Conservation (phyloP, 108 stramenopile species). For the Nannochloropsis gaditana region DNA sequence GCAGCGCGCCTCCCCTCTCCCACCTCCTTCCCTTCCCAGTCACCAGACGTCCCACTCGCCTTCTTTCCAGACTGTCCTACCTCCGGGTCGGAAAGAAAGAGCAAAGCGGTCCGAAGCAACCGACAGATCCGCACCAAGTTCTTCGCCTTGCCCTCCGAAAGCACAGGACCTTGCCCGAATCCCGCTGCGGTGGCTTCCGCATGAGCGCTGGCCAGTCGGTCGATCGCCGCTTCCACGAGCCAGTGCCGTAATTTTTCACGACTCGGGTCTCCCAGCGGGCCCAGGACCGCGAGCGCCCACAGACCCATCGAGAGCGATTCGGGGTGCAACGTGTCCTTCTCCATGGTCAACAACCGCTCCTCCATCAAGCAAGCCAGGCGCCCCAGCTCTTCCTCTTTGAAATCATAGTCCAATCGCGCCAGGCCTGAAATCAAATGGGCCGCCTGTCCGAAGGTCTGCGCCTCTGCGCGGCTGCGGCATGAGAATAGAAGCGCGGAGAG, state of each 20-base stretch:
- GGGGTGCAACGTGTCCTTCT: neutral
- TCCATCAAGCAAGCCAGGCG: neutral
- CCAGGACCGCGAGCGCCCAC: neutral
- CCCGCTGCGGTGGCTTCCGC: neutral
- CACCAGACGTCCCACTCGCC: too few species aligned
- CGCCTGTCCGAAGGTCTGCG: neutral
- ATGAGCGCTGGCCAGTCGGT: neutral
- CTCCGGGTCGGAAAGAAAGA: neutral
- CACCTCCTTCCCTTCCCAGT: too few species aligned
- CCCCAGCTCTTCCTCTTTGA: neutral
- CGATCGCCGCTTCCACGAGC: conserved; percentile 10
- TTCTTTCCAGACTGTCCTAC: too few species aligned
- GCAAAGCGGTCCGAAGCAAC: neutral
- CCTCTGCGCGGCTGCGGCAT: neutral
- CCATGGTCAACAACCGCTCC: neutral
- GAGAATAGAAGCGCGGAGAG: neutral
- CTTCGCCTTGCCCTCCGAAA: conserved; percentile 5
- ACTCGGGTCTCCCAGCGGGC: neutral
- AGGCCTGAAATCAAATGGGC: neutral
- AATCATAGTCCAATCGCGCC: neutral
- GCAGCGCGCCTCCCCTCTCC: too few species aligned
- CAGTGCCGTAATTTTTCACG: neutral
- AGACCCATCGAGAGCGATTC: neutral
- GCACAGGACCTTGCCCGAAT: neutral
- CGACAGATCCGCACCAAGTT: neutral